Percentiles rank a stretch among this genome's conserved stretches.
Evolutionary conservation across 768 basidiomycete genomes (phyloP).

Genomic region (Pholiota microspora): DNA sequence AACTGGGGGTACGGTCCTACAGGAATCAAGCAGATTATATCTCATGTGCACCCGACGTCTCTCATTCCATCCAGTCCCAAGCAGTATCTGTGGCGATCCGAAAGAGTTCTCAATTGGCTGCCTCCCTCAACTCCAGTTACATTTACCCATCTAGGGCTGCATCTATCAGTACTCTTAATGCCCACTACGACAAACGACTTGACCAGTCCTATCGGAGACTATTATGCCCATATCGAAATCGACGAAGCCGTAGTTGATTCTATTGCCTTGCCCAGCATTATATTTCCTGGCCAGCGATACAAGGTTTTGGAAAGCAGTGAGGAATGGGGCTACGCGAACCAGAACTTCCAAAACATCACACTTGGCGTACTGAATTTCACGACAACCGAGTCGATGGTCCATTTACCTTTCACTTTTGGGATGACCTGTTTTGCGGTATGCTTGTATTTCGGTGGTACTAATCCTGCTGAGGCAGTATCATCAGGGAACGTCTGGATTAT

Average conservation of each 20-base stretch:
- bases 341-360: background rate
- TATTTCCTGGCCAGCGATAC: background rate
- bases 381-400: background rate
- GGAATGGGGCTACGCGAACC: background rate
- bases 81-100: background rate
- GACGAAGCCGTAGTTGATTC: background rate
- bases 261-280: background rate
- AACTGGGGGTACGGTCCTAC: background rate
- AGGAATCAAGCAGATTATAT: background rate
- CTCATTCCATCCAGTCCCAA: background rate
- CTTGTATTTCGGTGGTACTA: background rate
- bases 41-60: background rate
- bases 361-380: background rate
- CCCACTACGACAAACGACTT: background rate
- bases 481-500: background rate
- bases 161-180: background rate
- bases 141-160: background rate
- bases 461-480: background rate
- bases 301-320: background rate
- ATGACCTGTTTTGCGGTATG: background rate
- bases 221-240: background rate
- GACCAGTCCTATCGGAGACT: background rate
- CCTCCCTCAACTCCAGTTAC: background rate
- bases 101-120: background rate
- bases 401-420: background rate